Evolutionary conservation across 331 rosid species (phyloP).

Genomic region (Rosa hybrid): DNA sequence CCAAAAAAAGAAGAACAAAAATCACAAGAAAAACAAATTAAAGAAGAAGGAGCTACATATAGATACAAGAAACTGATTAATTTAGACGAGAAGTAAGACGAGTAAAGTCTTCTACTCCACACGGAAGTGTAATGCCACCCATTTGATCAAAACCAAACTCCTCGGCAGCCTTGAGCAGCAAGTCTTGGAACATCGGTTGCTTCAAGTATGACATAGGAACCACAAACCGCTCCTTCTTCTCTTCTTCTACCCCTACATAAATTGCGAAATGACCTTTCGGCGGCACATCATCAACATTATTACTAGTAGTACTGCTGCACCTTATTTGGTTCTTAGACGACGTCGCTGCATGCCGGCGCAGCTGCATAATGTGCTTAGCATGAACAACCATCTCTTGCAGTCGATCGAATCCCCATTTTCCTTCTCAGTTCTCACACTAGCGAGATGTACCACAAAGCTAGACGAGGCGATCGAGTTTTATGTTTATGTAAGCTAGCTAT

Average conservation of each 20-base stretch:
- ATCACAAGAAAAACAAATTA: neutral
- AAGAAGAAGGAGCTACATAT: neutral
- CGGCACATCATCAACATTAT: conserved; percentile 26
- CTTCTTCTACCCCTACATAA: conserved; percentile 36
- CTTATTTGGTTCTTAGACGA: neutral
- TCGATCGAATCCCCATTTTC: conserved; percentile 35
- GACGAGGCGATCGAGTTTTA: neutral
- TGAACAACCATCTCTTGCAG: conserved; percentile 34
- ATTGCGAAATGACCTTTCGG: conserved; percentile 60
- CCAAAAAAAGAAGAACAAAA: neutral
- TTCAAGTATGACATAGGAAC: conserved; percentile 54
- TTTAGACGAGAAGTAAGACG: conserved; percentile 37
- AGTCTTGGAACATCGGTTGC: conserved; percentile 46
- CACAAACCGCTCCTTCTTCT: conserved; percentile 45
- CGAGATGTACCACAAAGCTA: neutral
- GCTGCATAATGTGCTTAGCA: conserved; percentile 33
- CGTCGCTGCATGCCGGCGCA: conserved; percentile 8
- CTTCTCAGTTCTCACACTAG: neutral
- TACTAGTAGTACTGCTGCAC: neutral
- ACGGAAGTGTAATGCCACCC: conserved; percentile 51
- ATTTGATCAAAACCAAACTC: conserved; percentile 55
- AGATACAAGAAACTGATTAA: neutral
- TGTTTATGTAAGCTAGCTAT: neutral
- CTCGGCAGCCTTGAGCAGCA: conserved; percentile 44
- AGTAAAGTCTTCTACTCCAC: conserved; percentile 40